Evolutionary conservation across 805 yeast genomes (phyloP), one percentile per base, ranked within the genome.

Genomic region (Metschnikowia hibisci): DNA sequence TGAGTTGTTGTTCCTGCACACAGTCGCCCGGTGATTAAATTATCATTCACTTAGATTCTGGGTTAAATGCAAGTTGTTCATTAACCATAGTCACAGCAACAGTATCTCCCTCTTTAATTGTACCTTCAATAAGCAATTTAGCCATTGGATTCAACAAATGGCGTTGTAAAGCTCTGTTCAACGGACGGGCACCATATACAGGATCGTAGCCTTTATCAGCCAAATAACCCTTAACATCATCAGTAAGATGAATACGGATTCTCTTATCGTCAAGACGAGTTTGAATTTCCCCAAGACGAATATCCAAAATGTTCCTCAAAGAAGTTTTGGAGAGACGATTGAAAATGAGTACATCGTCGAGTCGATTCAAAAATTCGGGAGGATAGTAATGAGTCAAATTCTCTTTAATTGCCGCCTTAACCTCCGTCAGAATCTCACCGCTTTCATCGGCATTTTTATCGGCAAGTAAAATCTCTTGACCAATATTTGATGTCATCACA

Each of bases 401-500:
- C 9, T 87, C 85, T 28, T 80, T 62, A 7, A 93, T 89, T 53
- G 73, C 65, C 3, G 60, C 54, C 57, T 83, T 82, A 3, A 82
- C 76, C 13, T 65, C 63, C 2, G 69, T 66, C 33, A 76, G 64
- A 34, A 88, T 84, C 41, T 62, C 65, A 8, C 87, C 87, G 43
- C 79, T 78, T 8, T 80, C 82, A 27, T 71, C 71, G n/a, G 79
- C 66, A 23, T 68, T 67, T 30, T 67, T 73, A 54, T 87, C 96
- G 18, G 81, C 73, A 33, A 89, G 65, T 53, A 93, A 73, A 33
- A 86, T 76, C 51, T 90, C 96, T 64, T 93, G 98, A 7, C 99
- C 99, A 55, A 93, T 87, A 63, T 91, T 91, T 2, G 96, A 87
- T 0, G 99, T 91, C 96, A 91, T 88, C 11, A 93, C 95, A 56